These are phyloP conservation scores for Yamadazyma mexicana DNA, from an alignment of 1,139 yeast species.

Conservation along the genomic window DNA sequence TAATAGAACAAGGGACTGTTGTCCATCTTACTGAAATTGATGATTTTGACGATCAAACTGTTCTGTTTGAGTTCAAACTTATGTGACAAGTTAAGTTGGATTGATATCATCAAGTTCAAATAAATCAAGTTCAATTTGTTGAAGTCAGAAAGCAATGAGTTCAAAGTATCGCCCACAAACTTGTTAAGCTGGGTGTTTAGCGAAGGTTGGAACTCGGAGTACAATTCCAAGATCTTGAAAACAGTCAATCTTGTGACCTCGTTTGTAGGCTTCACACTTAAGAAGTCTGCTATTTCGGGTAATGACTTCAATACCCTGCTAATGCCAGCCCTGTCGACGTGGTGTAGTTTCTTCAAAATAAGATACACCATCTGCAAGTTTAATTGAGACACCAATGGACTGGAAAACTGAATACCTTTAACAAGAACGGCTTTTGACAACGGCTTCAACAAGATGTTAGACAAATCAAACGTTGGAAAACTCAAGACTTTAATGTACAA, in stretches of 20 bases:
- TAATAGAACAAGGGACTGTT: constrained; percentile 21
- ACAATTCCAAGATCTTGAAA: constrained; percentile 11
- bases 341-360: constrained; percentile 52
- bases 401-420: constrained; percentile 56
- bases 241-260: constrained; percentile 8
- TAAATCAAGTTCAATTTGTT: constrained; percentile 12
- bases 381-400: constrained; percentile 63
- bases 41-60: constrained; percentile 55
- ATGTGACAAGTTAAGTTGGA: constrained; percentile 37
- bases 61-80: constrained; percentile 40
- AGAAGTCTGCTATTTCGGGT: constrained; percentile 13
- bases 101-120: constrained; percentile 19
- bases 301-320: constrained; percentile 11
- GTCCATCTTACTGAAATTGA: constrained; percentile 42
- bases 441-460: constrained; percentile 65
- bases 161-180: constrained; percentile 9
- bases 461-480: constrained; percentile 52
- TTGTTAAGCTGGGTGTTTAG: constrained; percentile 10
- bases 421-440: constrained; percentile 58
- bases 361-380: constrained; percentile 60
- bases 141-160: constrained; percentile 7
- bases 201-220: constrained; percentile 10
- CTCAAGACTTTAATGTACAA: constrained; percentile 59
- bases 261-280: constrained; percentile 6
- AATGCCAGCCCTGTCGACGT: constrained; percentile 21